Conservation (phyloP, 805 yeast genomes). For the Candida pseudoglaebosa region DNA sequence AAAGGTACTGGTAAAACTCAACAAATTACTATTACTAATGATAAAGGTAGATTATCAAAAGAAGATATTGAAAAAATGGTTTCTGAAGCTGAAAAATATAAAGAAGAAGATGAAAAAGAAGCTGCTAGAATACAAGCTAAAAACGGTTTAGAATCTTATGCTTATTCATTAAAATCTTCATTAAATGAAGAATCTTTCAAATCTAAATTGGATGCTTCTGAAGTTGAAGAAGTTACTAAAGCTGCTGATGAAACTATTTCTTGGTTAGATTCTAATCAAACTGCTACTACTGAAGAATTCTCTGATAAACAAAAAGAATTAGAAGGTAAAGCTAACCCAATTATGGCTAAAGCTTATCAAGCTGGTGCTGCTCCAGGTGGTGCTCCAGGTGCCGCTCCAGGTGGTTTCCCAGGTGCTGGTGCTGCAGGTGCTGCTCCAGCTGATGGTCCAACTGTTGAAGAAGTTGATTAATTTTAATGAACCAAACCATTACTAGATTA, state of each 20-base stretch:
- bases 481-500: neutral
- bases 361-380: conserved; percentile 75
- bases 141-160: conserved; percentile 93
- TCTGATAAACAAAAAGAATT: conserved; percentile 92
- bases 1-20: conserved; percentile 98
- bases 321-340: conserved; percentile 93
- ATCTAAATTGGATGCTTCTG: conserved; percentile 52
- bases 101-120: conserved; percentile 95
- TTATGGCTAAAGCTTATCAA: conserved; percentile 95
- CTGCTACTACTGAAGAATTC: conserved; percentile 90
- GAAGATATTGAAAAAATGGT: conserved; percentile 98
- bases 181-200: conserved; percentile 45
- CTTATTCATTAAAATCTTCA: conserved; percentile 87
- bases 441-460: conserved; percentile 52
- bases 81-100: conserved; percentile 94
- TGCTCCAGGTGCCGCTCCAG: conserved; percentile 67
- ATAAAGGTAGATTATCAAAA: conserved; percentile 96
- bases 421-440: conserved; percentile 34
- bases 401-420: conserved; percentile 38
- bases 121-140: conserved; percentile 88
- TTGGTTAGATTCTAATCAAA: conserved; percentile 92
- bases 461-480: conserved; percentile 39
- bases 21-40: conserved; percentile 97
- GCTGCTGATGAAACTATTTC: conserved; percentile 81
- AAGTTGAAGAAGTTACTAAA: conserved; percentile 63